Conservation (phyloP, 2,329 filamentous ascomycete species). For the Fusarium mangiferae region DNA sequence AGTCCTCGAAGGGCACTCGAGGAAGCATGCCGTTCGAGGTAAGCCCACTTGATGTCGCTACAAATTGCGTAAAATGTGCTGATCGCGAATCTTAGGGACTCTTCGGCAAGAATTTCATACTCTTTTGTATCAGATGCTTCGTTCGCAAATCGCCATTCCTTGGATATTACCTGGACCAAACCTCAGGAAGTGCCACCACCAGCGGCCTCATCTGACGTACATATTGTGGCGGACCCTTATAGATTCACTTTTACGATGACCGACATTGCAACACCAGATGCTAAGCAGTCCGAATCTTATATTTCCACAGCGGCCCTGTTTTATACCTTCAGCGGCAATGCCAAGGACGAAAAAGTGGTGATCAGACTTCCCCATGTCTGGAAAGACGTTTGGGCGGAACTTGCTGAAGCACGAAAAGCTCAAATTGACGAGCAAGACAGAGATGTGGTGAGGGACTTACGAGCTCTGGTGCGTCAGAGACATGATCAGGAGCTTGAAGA, state of each 20-base stretch:
- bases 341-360: conserved; percentile 87
- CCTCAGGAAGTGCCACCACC: conserved; percentile 64
- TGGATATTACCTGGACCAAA: conserved; percentile 84
- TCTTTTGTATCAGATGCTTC: conserved; percentile 76
- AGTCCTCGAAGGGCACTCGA: conserved; percentile 81
- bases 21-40: conserved; percentile 87
- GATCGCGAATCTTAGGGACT: conserved; percentile 65
- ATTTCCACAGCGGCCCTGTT: conserved; percentile 86
- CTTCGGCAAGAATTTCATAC: conserved; percentile 73
- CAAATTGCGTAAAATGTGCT: not conserved
- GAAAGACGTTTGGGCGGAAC: conserved; percentile 87
- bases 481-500: conserved; percentile 77
- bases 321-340: conserved; percentile 78
- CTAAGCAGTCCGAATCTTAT: conserved; percentile 86
- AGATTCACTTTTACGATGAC: conserved; percentile 78
- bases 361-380: conserved; percentile 81
- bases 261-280: conserved; percentile 76
- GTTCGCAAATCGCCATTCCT: conserved; percentile 79
- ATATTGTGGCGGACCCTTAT: conserved; percentile 58
- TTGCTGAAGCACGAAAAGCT: conserved; percentile 76
- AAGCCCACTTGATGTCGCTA: conserved; percentile 28
- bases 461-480: conserved; percentile 74
- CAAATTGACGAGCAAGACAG: conserved; percentile 78
- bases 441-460: conserved; percentile 72
- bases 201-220: conserved; percentile 52